These are phyloP conservation scores for Hypoxylon sp. DNA, from an alignment of 2,329 filamentous ascomycete genomes.

Conservation along the genomic window DNA sequence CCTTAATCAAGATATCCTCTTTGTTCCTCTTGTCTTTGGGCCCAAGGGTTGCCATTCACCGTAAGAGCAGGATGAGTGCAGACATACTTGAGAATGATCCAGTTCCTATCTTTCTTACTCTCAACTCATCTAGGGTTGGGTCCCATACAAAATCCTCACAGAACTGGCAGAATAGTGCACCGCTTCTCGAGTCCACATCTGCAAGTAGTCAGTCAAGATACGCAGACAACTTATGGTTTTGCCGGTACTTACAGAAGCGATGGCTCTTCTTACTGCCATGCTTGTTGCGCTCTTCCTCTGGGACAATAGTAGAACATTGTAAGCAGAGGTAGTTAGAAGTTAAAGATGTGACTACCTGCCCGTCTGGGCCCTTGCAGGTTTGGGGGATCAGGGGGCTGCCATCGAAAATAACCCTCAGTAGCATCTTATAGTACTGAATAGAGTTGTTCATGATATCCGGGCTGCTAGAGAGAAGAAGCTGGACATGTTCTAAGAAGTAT, in stretches of 20 bases:
- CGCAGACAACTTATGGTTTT: constrained; percentile 17
- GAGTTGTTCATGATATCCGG: constrained; percentile 77
- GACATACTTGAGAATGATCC: constrained; percentile 74
- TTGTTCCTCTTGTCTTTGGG: background rate
- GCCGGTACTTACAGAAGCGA: constrained; percentile 75
- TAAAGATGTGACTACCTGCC: constrained; percentile 71
- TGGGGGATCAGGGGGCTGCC: constrained; percentile 75
- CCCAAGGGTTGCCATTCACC: background rate
- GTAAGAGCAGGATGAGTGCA: background rate
- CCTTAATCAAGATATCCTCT: background rate
- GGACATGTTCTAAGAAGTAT: constrained; percentile 75
- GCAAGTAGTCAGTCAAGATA: constrained; percentile 49
- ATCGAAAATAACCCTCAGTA: constrained; percentile 80
- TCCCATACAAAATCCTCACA: constrained; percentile 89
- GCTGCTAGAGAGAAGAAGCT: constrained; percentile 73
- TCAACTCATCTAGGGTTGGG: constrained; percentile 81
- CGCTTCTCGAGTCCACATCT: constrained; percentile 85
- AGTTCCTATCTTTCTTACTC: constrained; percentile 78
- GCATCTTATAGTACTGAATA: constrained; percentile 79
- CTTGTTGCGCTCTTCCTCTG: constrained; percentile 74
- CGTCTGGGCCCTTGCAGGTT: constrained; percentile 72
- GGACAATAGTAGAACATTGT: constrained; percentile 79
- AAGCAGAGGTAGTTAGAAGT: constrained; percentile 80
- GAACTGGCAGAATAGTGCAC: constrained; percentile 83
- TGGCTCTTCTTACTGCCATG: constrained; percentile 80